phyloP scores from a whole-genome alignment of 129 eudicot genomes.

The Artemisia annua region DNA sequence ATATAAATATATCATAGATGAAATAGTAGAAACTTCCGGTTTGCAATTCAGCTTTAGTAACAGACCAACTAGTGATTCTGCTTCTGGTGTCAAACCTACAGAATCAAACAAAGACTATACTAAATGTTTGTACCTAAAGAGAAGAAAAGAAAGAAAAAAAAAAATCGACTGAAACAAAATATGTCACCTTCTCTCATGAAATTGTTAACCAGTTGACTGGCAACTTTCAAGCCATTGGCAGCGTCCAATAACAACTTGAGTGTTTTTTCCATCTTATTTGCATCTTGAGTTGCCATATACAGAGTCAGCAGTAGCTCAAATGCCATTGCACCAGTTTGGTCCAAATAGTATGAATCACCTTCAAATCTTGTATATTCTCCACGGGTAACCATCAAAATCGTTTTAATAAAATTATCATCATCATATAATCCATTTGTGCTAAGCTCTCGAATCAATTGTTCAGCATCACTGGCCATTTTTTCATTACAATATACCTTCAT shows the following conservation, averaged over 20 bases:
- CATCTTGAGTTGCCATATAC: constrained; percentile 46
- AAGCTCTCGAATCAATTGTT: constrained; percentile 57
- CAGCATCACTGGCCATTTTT: constrained; percentile 60
- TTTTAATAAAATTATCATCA: constrained; percentile 42
- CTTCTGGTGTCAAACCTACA: constrained; percentile 63
- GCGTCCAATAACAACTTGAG: constrained; percentile 49
- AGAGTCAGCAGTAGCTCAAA: constrained; percentile 59
- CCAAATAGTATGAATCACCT: constrained; percentile 24
- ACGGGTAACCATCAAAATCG: constrained; percentile 43
- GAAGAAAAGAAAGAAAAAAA: not conserved
- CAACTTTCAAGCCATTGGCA: constrained; percentile 58
- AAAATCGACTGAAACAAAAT: constrained; percentile 5
- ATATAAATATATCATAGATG: constrained; percentile 58
- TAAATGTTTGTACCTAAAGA: constrained; percentile 4
- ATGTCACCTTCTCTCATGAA: constrained; percentile 59
- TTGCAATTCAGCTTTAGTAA: constrained; percentile 47
- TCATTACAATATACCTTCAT: constrained; percentile 70
- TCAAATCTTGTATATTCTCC: constrained; percentile 34
- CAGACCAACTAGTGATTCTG: constrained; percentile 49
- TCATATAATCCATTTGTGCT: constrained; percentile 32
- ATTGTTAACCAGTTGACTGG: constrained; percentile 55
- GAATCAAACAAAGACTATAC: constrained; percentile 10
- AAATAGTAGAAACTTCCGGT: constrained; percentile 49
- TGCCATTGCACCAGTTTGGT: constrained; percentile 41
- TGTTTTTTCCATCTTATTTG: constrained; percentile 38